Evolutionary conservation across 257 asterid species (phyloP).

Genomic region (Ajuga chamaepitys): DNA sequence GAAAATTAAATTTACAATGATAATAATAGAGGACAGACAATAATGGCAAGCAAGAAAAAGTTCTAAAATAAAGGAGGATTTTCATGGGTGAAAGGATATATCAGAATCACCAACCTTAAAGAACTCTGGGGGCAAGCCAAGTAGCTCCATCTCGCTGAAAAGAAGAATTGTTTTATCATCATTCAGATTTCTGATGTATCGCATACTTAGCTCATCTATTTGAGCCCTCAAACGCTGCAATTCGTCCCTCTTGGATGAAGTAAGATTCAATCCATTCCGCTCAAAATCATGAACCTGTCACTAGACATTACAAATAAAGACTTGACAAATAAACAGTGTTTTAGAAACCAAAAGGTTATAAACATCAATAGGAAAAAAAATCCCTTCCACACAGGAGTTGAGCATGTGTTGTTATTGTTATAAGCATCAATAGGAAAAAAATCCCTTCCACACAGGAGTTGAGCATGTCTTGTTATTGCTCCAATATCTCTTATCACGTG

Average conservation of each 20-base stretch:
- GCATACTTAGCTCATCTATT: slow-evolving; percentile 79
- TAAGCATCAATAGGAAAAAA: too few relatives aligned
- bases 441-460: neutral
- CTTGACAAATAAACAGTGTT: slow-evolving; percentile 23
- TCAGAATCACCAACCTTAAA: slow-evolving; percentile 44
- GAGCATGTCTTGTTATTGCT: slow-evolving; percentile 3
- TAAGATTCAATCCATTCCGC: slow-evolving; percentile 79
- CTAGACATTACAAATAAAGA: slow-evolving; percentile 48
- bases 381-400: neutral
- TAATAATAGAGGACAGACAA: neutral
- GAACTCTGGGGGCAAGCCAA: slow-evolving; percentile 77
- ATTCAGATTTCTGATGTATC: slow-evolving; percentile 66
- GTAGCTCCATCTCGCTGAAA: slow-evolving; percentile 61
- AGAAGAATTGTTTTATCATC: slow-evolving; percentile 59
- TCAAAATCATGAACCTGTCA: slow-evolving; percentile 98
- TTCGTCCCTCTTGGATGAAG: slow-evolving; percentile 80
- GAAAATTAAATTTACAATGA: neutral
- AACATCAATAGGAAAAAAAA: neutral
- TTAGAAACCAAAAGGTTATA: neutral
- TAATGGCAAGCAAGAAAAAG: slow-evolving; percentile 14
- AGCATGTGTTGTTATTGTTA: slow-evolving; percentile 7
- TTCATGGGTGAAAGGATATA: neutral
- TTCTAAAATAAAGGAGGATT: neutral
- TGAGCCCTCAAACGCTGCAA: slow-evolving; percentile 66
- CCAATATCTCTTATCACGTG: slow-evolving; percentile 1